Evolutionary conservation across 176 grass and related monocot genomes (phyloP).

Genomic region (Microstegium vimineum): DNA sequence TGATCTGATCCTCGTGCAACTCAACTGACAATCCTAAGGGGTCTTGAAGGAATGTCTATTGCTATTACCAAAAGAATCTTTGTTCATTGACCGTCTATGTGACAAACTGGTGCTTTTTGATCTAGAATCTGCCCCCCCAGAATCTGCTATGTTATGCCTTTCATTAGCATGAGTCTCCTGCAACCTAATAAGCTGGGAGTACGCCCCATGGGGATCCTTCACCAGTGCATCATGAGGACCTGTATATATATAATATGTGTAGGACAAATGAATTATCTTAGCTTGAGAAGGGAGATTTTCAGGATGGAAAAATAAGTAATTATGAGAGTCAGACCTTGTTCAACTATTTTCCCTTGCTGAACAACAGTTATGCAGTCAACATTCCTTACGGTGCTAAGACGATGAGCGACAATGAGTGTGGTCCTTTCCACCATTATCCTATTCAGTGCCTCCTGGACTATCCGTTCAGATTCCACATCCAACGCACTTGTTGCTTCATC

Average conservation of each 20-base stretch:
- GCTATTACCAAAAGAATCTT: slow-evolving; percentile 43
- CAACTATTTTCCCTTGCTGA: slow-evolving; percentile 66
- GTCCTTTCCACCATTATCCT: slow-evolving; percentile 71
- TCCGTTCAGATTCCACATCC: slow-evolving; percentile 78
- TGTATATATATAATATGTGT: slow-evolving; percentile 24
- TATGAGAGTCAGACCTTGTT: slow-evolving; percentile 56
- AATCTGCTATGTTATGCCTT: slow-evolving; percentile 10
- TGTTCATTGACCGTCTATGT: slow-evolving; percentile 28
- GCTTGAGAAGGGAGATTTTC: neutral
- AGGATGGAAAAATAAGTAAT: slow-evolving; percentile 1
- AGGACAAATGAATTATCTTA: neutral
- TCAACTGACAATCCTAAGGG: slow-evolving; percentile 26
- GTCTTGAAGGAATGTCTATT: slow-evolving; percentile 38
- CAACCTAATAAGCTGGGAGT: slow-evolving; percentile 61
- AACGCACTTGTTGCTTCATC: slow-evolving; percentile 95
- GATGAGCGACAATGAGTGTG: slow-evolving; percentile 71
- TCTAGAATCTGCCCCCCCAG: slow-evolving; percentile 6
- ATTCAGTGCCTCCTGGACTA: slow-evolving; percentile 81
- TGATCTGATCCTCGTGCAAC: slow-evolving; percentile 4
- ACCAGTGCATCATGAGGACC: slow-evolving; percentile 72
- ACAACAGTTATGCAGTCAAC: slow-evolving; percentile 71
- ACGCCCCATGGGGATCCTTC: slow-evolving; percentile 62
- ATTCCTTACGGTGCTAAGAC: slow-evolving; percentile 77
- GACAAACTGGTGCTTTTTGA: slow-evolving; percentile 38
- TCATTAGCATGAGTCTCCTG: slow-evolving; percentile 44